Evolutionary conservation across 2,329 filamentous ascomycete species (phyloP).

Genomic region (Trichoderma polysporum): DNA sequence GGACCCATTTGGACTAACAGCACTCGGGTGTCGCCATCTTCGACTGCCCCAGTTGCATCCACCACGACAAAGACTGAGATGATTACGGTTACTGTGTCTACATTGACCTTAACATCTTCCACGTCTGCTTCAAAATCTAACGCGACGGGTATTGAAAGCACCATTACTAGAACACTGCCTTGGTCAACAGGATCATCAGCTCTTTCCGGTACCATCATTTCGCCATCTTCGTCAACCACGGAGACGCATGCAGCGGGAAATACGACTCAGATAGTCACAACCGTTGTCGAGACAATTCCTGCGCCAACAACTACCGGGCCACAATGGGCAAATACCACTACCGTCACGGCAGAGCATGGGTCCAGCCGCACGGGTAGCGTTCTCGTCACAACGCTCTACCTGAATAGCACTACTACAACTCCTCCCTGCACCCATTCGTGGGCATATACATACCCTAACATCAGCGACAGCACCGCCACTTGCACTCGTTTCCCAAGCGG

Average conservation of each 20-base stretch:
- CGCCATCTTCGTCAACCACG: background rate
- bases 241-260: background rate
- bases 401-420: slow-evolving; percentile 16
- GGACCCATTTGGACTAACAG: slow-evolving; percentile 20
- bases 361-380: background rate
- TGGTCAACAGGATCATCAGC: slow-evolving; percentile 6
- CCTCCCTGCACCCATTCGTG: slow-evolving; percentile 21
- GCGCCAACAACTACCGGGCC: background rate
- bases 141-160: background rate
- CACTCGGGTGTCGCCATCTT: slow-evolving; percentile 1
- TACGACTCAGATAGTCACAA: background rate
- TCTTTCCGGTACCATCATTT: background rate
- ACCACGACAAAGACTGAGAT: slow-evolving; percentile 16
- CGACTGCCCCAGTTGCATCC: background rate
- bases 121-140: background rate
- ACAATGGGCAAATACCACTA: background rate
- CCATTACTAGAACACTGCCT: background rate
- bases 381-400: slow-evolving; percentile 8
- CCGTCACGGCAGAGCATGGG: background rate
- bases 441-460: slow-evolving; percentile 18
- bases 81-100: slow-evolving; percentile 16
- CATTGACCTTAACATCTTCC: slow-evolving; percentile 2
- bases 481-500: slow-evolving; percentile 11
- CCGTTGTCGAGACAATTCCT: background rate
- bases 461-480: slow-evolving; percentile 5